Percentiles rank a stretch among this genome's conserved stretches.
These are phyloP conservation scores for Eimeria falciformis DNA, from an alignment of 169 alveolate species.

Conservation along the genomic window DNA sequence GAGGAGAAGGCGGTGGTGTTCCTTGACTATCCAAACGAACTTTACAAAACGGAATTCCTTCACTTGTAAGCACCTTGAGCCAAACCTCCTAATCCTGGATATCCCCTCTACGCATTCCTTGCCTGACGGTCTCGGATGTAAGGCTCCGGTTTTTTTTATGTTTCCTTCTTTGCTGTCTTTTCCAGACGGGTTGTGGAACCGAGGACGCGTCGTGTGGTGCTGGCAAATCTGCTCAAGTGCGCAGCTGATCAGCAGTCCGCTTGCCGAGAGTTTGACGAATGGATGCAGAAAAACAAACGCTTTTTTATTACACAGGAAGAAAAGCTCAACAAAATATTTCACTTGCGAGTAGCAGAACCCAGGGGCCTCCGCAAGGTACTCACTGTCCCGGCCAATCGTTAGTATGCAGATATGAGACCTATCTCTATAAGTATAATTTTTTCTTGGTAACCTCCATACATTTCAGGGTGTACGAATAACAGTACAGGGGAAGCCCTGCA, in stretches of 20 bases:
- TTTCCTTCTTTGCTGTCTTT: not conserved
- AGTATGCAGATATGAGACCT: not conserved
- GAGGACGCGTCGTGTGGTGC: conserved; percentile 36
- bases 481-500: too few relatives aligned
- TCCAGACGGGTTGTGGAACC: conserved; percentile 60
- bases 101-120: too few relatives aligned
- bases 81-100: too few relatives aligned
- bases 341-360: conserved; percentile 66
- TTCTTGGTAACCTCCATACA: not conserved
- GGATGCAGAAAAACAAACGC: conserved; percentile 18
- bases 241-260: conserved; percentile 54
- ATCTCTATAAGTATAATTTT: not conserved
- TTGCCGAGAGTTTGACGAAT: not conserved
- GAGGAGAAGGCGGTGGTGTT: conserved; percentile 67
- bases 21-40: conserved; percentile 60
- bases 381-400: not conserved
- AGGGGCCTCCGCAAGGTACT: conserved; percentile 64
- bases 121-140: not conserved
- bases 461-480: too few relatives aligned
- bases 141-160: not conserved
- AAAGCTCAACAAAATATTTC: conserved; percentile 57
- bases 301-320: conserved; percentile 65
- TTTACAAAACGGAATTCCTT: conserved; percentile 53
- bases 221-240: conserved; percentile 59
- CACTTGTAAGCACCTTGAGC: conserved; percentile 40